Evolutionary conservation across 305 asterid genomes (phyloP).

Genomic region (Fraxinus albicans): DNA sequence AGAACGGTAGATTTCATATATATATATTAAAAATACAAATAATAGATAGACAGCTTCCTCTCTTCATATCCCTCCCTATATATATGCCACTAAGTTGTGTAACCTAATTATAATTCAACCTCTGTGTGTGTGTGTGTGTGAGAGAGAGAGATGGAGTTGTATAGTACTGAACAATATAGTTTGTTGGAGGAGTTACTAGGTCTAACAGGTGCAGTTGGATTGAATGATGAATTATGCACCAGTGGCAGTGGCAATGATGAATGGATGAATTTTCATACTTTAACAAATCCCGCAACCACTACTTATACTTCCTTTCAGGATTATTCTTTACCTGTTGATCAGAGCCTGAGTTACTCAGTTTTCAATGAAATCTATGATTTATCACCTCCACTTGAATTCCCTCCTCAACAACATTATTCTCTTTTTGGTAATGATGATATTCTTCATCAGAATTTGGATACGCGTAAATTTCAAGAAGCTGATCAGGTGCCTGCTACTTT

Average conservation of each 20-base stretch:
- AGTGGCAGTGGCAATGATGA: background rate
- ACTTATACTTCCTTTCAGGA: constrained; percentile 20
- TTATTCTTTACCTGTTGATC: constrained; percentile 26
- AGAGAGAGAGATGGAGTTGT: constrained; percentile 31
- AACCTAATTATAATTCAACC: background rate
- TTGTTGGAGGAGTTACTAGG: constrained; percentile 53
- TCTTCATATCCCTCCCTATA: constrained; percentile 4
- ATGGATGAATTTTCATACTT: constrained; percentile 1
- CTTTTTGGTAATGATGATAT: constrained; percentile 28
- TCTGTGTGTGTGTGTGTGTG: background rate
- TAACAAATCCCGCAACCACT: background rate
- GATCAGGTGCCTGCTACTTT: constrained; percentile 26
- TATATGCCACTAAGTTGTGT: constrained; percentile 17
- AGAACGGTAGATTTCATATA: background rate
- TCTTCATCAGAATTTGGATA: constrained; percentile 24
- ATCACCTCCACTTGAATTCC: constrained; percentile 25
- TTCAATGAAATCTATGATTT: constrained; percentile 27
- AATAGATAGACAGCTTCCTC: background rate
- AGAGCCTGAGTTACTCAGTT: constrained; percentile 5
- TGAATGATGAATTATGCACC: constrained; percentile 22
- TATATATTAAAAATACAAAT: background rate
- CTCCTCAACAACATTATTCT: constrained; percentile 20
- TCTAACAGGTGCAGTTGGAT: constrained; percentile 24
- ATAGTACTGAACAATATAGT: constrained; percentile 21
- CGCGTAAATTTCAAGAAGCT: constrained; percentile 28